A percentile compares a stretch with the other conserved stretches of the same genome.
These are phyloP conservation scores for Nitzschia palea DNA, from an alignment of 108 stramenopile species.

Conservation along the genomic window DNA sequence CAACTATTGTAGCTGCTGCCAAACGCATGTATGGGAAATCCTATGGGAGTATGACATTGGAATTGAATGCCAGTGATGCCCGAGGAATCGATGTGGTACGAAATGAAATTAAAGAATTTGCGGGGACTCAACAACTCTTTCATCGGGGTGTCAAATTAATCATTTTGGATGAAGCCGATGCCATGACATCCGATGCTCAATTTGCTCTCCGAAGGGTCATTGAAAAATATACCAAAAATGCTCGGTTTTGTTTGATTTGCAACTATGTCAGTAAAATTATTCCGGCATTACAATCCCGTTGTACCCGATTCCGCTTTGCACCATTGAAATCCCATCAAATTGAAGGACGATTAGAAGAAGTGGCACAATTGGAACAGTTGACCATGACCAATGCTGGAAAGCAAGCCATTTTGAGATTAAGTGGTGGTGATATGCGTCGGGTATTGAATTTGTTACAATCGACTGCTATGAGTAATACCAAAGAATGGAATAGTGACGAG, in stretches of 20 bases:
- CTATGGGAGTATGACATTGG: constrained; percentile 88
- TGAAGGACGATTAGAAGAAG: constrained; percentile 66
- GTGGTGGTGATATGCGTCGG: constrained; percentile 91
- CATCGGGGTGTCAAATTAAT: constrained; percentile 84
- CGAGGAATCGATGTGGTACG: constrained; percentile 91
- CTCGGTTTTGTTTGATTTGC: constrained; percentile 95
- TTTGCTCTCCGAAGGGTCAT: constrained; percentile 89
- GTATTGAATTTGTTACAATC: constrained; percentile 89
- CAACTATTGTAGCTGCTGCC: constrained; percentile 92
- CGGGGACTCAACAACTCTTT: constrained; percentile 90
- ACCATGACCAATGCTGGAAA: constrained; percentile 67
- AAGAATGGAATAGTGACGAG: not conserved
- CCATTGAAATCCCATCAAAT: constrained; percentile 82
- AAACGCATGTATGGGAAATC: constrained; percentile 90
- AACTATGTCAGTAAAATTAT: constrained; percentile 97
- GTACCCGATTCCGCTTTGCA: constrained; percentile 95
- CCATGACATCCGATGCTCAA: constrained; percentile 95
- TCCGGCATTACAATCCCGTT: constrained; percentile 91
- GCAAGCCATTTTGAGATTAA: constrained; percentile 71
- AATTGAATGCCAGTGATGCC: constrained; percentile 86
- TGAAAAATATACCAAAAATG: constrained; percentile 92
- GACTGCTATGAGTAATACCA: constrained; percentile 72
- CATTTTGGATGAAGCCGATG: constrained; percentile 93
- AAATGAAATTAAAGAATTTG: constrained; percentile 95
- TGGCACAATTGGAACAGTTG: constrained; percentile 68